Conservation (phyloP, 139 green algal species). For the Closterium sp. region DNA sequence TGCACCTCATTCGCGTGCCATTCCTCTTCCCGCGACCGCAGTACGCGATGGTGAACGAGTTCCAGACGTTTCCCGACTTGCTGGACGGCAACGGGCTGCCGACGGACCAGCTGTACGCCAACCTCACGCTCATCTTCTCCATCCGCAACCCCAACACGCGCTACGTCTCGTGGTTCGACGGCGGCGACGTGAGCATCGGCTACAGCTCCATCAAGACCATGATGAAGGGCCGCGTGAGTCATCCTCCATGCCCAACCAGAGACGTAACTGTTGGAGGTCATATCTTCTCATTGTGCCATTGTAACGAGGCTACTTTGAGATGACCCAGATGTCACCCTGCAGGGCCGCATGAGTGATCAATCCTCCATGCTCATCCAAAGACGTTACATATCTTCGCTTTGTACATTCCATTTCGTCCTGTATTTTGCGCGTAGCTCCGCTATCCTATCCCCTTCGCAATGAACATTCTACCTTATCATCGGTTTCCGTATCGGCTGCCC, state of each 20-base stretch:
- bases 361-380: too few relatives aligned
- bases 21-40: not conserved
- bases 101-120: not conserved
- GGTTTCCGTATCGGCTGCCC: not conserved
- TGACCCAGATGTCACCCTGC: too few relatives aligned
- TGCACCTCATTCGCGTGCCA: not conserved
- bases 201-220: conserved; percentile 3
- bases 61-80: not conserved
- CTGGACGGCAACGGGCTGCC: not conserved
- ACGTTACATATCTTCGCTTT: too few relatives aligned
- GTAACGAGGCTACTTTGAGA: too few relatives aligned
- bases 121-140: not conserved
- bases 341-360: not conserved
- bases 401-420: too few relatives aligned
- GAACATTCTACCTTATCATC: not conserved
- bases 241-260: too few relatives aligned
- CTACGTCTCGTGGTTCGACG: not conserved
- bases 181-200: not conserved
- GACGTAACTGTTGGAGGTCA: too few relatives aligned
- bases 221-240: not conserved
- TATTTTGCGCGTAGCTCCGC: too few relatives aligned
- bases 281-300: too few relatives aligned
- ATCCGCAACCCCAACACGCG: not conserved
- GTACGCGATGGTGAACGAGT: not conserved
- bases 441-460: not conserved